Conservation (phyloP, 192 early-diverging fungal species). For the Paraglomus occultum region DNA sequence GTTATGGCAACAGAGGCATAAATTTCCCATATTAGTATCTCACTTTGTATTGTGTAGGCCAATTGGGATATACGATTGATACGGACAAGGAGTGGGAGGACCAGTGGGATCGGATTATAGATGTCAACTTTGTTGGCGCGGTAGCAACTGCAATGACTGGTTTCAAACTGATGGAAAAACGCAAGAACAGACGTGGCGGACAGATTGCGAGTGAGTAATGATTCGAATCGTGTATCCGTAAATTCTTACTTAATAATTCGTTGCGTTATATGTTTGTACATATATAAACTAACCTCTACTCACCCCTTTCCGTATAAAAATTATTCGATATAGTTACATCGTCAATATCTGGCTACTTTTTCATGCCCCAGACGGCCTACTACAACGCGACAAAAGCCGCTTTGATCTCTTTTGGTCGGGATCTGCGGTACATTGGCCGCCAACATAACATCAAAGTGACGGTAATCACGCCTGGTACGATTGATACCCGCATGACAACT, state of each 20-base stretch:
- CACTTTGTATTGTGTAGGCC: background rate
- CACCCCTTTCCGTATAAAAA: too few species aligned
- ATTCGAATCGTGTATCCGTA: too few species aligned
- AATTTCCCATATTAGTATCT: too few species aligned
- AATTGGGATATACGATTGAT: constrained; percentile 20
- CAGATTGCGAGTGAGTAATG: constrained; percentile 29
- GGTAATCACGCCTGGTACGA: constrained; percentile 28
- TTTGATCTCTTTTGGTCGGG: constrained; percentile 27
- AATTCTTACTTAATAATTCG: too few species aligned
- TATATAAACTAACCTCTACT: too few species aligned
- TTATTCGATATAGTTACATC: constrained; percentile 12
- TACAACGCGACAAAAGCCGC: constrained; percentile 33
- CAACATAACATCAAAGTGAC: constrained; percentile 20
- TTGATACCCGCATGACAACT: constrained; percentile 25
- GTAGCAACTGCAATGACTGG: constrained; percentile 29
- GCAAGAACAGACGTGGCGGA: background rate
- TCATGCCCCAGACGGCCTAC: constrained; percentile 4
- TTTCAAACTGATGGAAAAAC: constrained; percentile 29
- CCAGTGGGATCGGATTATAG: constrained; percentile 3
- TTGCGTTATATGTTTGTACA: too few species aligned
- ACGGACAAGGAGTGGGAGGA: constrained; percentile 21
- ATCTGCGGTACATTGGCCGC: constrained; percentile 30
- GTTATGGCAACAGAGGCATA: too few species aligned
- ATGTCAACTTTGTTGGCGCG: constrained; percentile 24
- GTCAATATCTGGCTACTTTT: constrained; percentile 8